phyloP scores from a whole-genome alignment of 2,329 filamentous ascomycete genomes.

The Colletotrichum limetticola region DNA sequence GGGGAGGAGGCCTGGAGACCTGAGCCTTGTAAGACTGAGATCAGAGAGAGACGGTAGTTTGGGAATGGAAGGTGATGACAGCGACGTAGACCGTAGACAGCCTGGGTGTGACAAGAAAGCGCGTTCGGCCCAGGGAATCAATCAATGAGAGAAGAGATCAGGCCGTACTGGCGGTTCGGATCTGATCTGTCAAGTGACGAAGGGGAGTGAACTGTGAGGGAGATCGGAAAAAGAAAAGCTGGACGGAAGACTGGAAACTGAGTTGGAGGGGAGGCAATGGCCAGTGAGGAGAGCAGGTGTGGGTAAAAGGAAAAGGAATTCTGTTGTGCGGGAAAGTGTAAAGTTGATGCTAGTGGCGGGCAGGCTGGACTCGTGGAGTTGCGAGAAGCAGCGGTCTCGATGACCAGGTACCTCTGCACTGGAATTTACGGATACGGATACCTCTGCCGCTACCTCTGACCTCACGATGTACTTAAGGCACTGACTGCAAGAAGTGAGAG shows the following conservation, averaged over 20 bases:
- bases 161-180: neutral
- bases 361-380: neutral
- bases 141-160: neutral
- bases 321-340: conserved; percentile 30
- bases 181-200: conserved; percentile 2
- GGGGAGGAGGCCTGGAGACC: conserved; percentile 24
- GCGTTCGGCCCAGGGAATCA: neutral
- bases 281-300: neutral
- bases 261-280: neutral
- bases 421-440: neutral
- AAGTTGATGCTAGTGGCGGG: conserved; percentile 26
- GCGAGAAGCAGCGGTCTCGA: conserved; percentile 3
- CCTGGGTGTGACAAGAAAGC: conserved; percentile 1
- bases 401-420: conserved; percentile 13
- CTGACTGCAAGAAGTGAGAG: neutral
- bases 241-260: neutral
- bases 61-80: too few relatives aligned
- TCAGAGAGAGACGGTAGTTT: neutral
- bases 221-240: neutral
- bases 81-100: neutral
- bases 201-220: neutral
- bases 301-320: conserved; percentile 20
- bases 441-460: neutral
- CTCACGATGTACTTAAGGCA: neutral
- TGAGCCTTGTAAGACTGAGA: conserved; percentile 27